These are phyloP conservation scores for Steccherinum ochraceum DNA, from an alignment of 768 basidiomycete species.

Conservation along the genomic window DNA sequence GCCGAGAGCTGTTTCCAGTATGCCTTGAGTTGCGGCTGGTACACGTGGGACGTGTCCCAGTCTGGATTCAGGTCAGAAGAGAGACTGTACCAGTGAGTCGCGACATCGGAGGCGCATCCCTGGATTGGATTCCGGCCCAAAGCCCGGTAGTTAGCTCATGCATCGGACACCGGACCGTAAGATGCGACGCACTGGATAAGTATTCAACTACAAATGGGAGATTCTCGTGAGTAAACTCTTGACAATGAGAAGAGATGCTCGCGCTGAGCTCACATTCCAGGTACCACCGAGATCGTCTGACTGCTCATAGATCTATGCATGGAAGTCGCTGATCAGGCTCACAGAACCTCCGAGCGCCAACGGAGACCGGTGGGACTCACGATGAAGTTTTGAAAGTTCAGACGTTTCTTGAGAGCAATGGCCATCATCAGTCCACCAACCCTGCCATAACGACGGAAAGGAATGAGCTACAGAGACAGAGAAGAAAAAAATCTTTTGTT, in stretches of 20 bases:
- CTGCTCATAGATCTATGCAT: slow-evolving; percentile 27
- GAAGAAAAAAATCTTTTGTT: background rate
- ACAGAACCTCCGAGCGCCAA: no score
- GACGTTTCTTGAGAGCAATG: slow-evolving; percentile 25
- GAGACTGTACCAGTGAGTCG: slow-evolving; percentile 22
- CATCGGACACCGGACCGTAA: background rate
- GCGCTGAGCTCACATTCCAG: slow-evolving; percentile 15
- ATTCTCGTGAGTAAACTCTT: background rate
- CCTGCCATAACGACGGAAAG: slow-evolving; percentile 4
- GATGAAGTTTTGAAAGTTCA: slow-evolving; percentile 23
- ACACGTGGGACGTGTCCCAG: slow-evolving; percentile 20
- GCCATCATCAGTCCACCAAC: slow-evolving; percentile 23
- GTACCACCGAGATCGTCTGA: slow-evolving; percentile 21
- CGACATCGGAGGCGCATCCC: slow-evolving; percentile 24
- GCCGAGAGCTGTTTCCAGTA: slow-evolving; percentile 19
- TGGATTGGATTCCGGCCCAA: slow-evolving; percentile 1
- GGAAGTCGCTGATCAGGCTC: background rate
- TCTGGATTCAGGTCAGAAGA: slow-evolving; percentile 20
- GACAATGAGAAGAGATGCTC: background rate
- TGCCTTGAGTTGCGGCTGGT: slow-evolving; percentile 22
- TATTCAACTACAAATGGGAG: slow-evolving; percentile 15
- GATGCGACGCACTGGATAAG: slow-evolving; percentile 17
- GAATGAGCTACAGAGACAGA: background rate
- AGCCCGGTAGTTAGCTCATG: no score
- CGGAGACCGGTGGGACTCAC: slow-evolving; percentile 10